Base-by-base conservation (phyloP, 2,329 filamentous ascomycete genomes). In the Botrytis elliptica region DNA sequence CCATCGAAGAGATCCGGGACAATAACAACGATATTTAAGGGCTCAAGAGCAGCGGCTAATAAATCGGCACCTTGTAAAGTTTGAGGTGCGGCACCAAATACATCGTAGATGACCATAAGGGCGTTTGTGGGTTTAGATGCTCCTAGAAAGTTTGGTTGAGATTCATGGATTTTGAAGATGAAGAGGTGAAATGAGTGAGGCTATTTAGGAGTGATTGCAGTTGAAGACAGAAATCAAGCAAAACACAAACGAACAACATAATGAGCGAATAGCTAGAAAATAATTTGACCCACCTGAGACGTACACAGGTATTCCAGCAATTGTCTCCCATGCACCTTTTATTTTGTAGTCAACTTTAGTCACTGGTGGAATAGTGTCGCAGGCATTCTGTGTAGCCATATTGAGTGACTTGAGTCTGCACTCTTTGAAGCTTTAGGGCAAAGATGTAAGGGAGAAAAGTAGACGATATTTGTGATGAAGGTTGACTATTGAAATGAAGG, bases 1-100 rank as follows among this genome's bases (percentile, higher is more conserved):
- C 93, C 94, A 74, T 92, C 87, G 85, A 97, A 97, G 87, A 93
- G 95, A 84, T 97, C 94, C 29, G 95, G 95, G 75, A 97, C 94
- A 83, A 95, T 92, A 78, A 97, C 92, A 12, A 57, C n/a, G 5
- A 46, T 65, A 18, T 57, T 25, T 77, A 90, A 89, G 83, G 83
- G 80, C 36, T 71, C 68, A 78, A 88, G 84, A 74, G 85, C 84
- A 69, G 83, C 83, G 59, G 88, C 85, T 22, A 91, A 83, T 75
- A 88, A 91, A 79, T 93, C 91, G 74, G 89, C 89, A 44, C 91
- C 91, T 81, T 93, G 90, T 3, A 92, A 77, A 10, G 90, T 91
- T 82, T 93, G 91, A 42, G 88, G 86, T 77, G 88, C 90, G 85
- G 90, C 88, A 77, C 91, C 90, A 79, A 92, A 91, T 80, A 91